phyloP scores from a whole-genome alignment of 371 early-diverging fungal species.

The Syncephalastrum sp. region DNA sequence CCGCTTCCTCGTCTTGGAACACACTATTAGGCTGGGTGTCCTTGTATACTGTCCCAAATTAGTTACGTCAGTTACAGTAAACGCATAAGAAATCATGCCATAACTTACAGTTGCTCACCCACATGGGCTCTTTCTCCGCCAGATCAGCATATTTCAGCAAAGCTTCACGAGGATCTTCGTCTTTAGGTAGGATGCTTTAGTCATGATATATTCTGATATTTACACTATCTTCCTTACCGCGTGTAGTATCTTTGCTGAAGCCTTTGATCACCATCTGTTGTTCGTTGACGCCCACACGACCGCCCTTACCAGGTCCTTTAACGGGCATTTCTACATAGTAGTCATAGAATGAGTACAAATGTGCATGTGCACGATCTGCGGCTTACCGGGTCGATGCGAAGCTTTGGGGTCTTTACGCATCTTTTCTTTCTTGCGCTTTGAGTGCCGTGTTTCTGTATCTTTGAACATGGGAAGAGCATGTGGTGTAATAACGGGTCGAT shows the following conservation, averaged over 20 bases:
- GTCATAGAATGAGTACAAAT: not conserved
- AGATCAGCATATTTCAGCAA: conserved; percentile 85
- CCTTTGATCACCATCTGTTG: conserved; percentile 85
- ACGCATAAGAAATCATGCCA: not conserved
- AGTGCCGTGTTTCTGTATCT: conserved; percentile 63
- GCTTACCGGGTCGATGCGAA: conserved; percentile 68
- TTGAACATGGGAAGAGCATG: conserved; percentile 88
- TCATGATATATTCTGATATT: not conserved
- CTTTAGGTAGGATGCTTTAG: conserved; percentile 25
- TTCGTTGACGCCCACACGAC: conserved; percentile 78
- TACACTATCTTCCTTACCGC: conserved; percentile 33
- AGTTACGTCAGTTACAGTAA: not conserved
- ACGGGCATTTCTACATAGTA: conserved; percentile 62
- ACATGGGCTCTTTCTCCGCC: conserved; percentile 84
- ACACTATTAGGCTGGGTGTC: conserved; percentile 80
- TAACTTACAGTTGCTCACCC: conserved; percentile 69
- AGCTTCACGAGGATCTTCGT: conserved; percentile 95
- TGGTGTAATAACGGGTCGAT: conserved; percentile 81
- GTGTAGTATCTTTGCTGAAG: conserved; percentile 80
- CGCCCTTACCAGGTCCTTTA: conserved; percentile 84
- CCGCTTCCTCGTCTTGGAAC: conserved; percentile 66
- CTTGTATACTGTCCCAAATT: conserved; percentile 67
- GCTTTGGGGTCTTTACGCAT: conserved; percentile 73
- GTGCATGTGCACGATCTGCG: not conserved
- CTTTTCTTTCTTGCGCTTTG: conserved; percentile 78